Evolutionary conservation across 805 yeast genomes (phyloP), one percentile per base, ranked within the genome.

Genomic region (Clavispora fructus): DNA sequence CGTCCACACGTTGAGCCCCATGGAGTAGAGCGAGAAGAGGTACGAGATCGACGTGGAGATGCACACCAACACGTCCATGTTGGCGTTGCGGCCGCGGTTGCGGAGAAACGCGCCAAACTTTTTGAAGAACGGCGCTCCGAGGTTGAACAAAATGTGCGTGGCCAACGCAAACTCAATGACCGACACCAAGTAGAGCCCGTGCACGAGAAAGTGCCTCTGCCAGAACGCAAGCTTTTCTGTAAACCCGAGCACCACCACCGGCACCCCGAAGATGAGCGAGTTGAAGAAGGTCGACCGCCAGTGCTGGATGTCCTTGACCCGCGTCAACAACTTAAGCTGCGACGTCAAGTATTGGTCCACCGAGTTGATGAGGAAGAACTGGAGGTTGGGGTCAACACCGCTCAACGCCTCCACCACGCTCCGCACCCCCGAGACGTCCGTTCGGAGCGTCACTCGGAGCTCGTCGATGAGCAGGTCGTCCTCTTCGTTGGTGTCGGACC

Each of bases 11-110:
- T 80, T 72, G 31, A 73, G 63, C 1, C 77, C 28, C 50, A 89
- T 79, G 0, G 94, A 77, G 25, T 80, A 62, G 1, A 85, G 61
- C 1, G 97, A 90, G 57, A 87, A 92, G 6, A 71, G 41, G 59
- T 80, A 94, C 5, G 97, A 87, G 19, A 86, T 80, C 41, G 83
- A 67, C 0, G 97, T 90, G 4, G 97, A 88, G 17, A 87, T 72
- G 43, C 86, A 82, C 32, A 94, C 90, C 49, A 94, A 72, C 2
- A 92, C 86, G 64, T 94, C 99, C 99, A 94, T 95, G 7, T 92
- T 89, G 23, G 87, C 82, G 46, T 61, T 64, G 23, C 48, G 57
- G n/a, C 79, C 68, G 6, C 82, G 76, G 57, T 87, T 90, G 44
- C 71, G 71, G 19, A 90, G 48, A 7, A 96, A 83, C 31, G 75